Evolutionary conservation across 495 filamentous ascomycete species (phyloP), one percentile per base, ranked within the genome.

Genomic region (Tetracladium setigerum): DNA sequence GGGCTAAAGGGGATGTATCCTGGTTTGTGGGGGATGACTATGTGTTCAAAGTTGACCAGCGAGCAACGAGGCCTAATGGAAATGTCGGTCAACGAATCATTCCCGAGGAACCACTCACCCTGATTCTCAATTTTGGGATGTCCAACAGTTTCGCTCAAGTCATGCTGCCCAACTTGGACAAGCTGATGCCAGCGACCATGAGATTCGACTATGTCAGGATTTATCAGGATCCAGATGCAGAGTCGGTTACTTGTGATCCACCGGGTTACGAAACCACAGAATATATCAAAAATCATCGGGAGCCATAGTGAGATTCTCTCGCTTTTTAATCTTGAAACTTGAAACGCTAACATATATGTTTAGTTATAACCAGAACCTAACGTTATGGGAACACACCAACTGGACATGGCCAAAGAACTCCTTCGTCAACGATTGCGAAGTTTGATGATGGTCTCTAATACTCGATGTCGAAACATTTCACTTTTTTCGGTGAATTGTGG

Each of bases 121-220:
- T 87, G 5, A 65, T 87, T 46, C 70, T 81, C 62, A 89, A 89
- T 50, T 71, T 87, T 62, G 86, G 85, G 48, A 87, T 88, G 77
- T 81, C 78, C 1, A 69, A 71, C 45, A 78, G 72, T 54, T 89
- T 88, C 54, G 77, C 84, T 1, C 63, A 66, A 5, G 66, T 88
- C 38, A 73, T 86, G 49, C 62, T 78, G 41, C 61, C 62, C 1
- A 68, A 68, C 30, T 68, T 88, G 17, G 53, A 51, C 13, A 19
- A 62, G n/a, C 63, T 79, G 19, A 68, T 87, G 55, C 85, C 84
- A 18, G 83, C 81, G 0, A 81, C 73, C 36, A 80, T 88, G 74
- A 71, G 82, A 2, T 66, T 89, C 46, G 84, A 89, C 56, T 88
- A 86, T 57, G 64, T 89, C 31, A 76, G 85, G 5, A 84, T 88